A percentile compares a stretch with the other conserved stretches of the same genome.
These are phyloP conservation scores for Flagelloscypha sp. DNA, from an alignment of 768 basidiomycete genomes.

Conservation along the genomic window DNA sequence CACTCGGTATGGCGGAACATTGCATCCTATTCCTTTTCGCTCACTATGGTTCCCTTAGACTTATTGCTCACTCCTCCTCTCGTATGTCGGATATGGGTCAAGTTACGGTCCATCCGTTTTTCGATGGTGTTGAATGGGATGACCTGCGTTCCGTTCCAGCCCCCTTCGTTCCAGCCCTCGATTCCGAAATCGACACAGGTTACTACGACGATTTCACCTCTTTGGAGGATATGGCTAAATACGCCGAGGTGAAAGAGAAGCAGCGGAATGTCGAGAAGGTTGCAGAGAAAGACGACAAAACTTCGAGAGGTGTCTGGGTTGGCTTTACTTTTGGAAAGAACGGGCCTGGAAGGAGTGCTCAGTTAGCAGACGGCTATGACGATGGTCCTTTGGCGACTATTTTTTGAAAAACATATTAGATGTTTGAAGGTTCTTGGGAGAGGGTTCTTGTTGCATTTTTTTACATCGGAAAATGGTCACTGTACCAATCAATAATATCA, in stretches of 20 bases:
- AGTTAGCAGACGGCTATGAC: constrained; percentile 29
- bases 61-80: constrained; percentile 81
- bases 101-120: constrained; percentile 77
- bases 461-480: no score
- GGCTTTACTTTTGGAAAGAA: constrained; percentile 91
- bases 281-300: constrained; percentile 75
- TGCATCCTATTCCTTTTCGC: neutral
- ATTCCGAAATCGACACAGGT: constrained; percentile 90
- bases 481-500: no score
- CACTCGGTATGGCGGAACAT: constrained; percentile 47
- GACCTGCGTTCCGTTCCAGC: constrained; percentile 67
- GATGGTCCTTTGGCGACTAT: constrained; percentile 53
- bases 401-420: no score
- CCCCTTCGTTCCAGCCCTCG: constrained; percentile 91
- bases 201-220: constrained; percentile 91
- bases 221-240: constrained; percentile 94
- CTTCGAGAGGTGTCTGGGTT: constrained; percentile 76
- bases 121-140: constrained; percentile 67
- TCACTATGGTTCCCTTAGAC: constrained; percentile 28
- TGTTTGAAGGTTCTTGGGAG: no score
- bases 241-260: constrained; percentile 97
- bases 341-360: constrained; percentile 51
- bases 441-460: no score
- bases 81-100: constrained; percentile 71
- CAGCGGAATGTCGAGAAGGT: constrained; percentile 90